Conservation (phyloP, 192 early-diverging fungal genomes). For the Coemansia sp. region DNA sequence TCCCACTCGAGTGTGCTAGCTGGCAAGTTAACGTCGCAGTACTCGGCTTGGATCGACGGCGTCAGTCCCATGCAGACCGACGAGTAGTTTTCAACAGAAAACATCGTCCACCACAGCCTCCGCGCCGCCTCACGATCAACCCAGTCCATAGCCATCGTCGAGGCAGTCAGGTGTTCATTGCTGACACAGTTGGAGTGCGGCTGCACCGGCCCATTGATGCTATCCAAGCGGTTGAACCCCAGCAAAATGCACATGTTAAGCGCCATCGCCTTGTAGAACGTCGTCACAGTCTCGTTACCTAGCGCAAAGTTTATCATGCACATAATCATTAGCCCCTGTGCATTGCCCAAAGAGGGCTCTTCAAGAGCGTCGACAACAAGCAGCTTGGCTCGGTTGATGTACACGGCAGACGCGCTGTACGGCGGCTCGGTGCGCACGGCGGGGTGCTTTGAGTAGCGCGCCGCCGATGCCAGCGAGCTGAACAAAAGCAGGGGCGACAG, state of each 20-base stretch:
- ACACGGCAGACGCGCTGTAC: conserved; percentile 38
- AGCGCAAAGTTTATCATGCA: conserved; percentile 49
- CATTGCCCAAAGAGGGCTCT: conserved; percentile 50
- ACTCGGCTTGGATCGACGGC: conserved; percentile 54
- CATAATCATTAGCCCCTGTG: conserved; percentile 52
- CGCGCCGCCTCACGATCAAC: conserved; percentile 51
- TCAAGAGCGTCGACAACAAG: conserved; percentile 44
- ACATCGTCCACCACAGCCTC: conserved; percentile 53
- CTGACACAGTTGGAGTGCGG: conserved; percentile 18
- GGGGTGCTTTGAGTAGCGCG: conserved; percentile 46
- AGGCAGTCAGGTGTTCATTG: conserved; percentile 15
- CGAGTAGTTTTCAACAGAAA: conserved; percentile 52
- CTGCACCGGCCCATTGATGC: conserved; percentile 39
- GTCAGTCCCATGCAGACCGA: conserved; percentile 47
- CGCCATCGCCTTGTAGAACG: conserved; percentile 48
- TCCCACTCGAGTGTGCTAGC: conserved; percentile 43
- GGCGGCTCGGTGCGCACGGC: conserved; percentile 45
- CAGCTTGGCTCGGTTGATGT: conserved; percentile 34
- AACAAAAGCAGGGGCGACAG: conserved; percentile 46
- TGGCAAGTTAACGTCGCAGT: conserved; percentile 47
- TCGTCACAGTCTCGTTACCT: conserved; percentile 41
- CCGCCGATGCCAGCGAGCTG: conserved; percentile 41
- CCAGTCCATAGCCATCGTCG: conserved; percentile 44
- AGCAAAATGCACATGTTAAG: conserved; percentile 52
- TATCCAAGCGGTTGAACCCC: conserved; percentile 50